Base-by-base conservation (phyloP, 2,329 filamentous ascomycete genomes). In the Aspergillus tubingensis region DNA sequence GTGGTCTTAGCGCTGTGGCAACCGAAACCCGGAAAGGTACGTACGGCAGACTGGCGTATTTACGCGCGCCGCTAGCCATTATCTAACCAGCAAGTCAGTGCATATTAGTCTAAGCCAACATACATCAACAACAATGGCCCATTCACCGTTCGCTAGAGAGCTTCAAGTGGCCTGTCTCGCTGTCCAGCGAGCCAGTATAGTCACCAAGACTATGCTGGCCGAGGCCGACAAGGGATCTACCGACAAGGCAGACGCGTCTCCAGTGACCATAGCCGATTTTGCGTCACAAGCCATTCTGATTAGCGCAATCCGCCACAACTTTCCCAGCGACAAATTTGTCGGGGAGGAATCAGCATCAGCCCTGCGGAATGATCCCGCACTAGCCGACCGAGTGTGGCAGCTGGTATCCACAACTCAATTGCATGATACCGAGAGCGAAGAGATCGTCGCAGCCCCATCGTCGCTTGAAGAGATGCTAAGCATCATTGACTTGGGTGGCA, bases 261-360 rank as follows among this genome's bases (percentile, higher is more conserved):
- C 54, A 54, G 59, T 61, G 32, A 54, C 59, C 2, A 30, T 54
- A 5, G 59, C 43, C 23, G 49, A 58, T 11, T 61, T 54, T n/a
- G 59, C 59, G 8, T 25, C 59, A 8, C 59, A 61, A 32, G 59
- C 49, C 3, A 61, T 61, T 19, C 54, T 61, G n/a, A 57, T 58
- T 30, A 54, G 49, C 30, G 32, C 32, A 19, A 19, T 61, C 19
- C 49, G 27, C 27, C 54, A 61, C 21, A 43, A 58, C 32, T 61
- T 61, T 17, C 59, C 59, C 10, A 5, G 13, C n/a, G 59, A 61
- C 32, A 27, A 27, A 10, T 57, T 61, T n/a, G 44, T 58, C 32
- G 59, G 27, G 25, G 54, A 58, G 48, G 54, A 58, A 43, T 54
- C 54, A 39, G 43, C 59, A 25, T n/a, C 41, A 8, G 41, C 39